Conservation (phyloP, 345 rosid species). For the Linum tenue region DNA sequence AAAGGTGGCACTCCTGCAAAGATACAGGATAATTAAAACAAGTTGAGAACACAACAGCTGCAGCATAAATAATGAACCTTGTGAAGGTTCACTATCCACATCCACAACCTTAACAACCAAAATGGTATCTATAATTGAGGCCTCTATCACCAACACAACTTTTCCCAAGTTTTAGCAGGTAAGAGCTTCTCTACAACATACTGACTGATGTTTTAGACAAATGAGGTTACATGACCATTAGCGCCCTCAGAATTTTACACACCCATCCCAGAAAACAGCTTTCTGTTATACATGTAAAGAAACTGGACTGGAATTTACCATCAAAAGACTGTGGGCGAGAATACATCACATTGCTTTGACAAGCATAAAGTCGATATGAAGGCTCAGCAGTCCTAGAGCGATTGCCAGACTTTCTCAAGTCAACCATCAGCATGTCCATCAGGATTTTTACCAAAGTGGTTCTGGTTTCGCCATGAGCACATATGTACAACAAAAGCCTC, state of each 20-base stretch:
- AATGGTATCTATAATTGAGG: not conserved
- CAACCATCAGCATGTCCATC: slow-evolving; percentile 84
- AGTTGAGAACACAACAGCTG: not conserved
- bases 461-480: slow-evolving; percentile 87
- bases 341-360: slow-evolving; percentile 87
- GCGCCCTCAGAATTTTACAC: too few species aligned
- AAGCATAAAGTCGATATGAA: slow-evolving; percentile 75
- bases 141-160: not conserved
- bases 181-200: too few species aligned
- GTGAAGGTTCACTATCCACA: too few species aligned
- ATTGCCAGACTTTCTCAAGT: slow-evolving; percentile 45
- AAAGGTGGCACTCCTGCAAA: slow-evolving; percentile 79
- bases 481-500: slow-evolving; percentile 82
- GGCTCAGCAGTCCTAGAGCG: slow-evolving; percentile 44
- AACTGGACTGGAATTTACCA: slow-evolving; percentile 34
- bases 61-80: not conserved
- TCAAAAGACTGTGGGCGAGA: slow-evolving; percentile 83
- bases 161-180: too few species aligned
- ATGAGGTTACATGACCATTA: too few species aligned
- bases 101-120: too few species aligned
- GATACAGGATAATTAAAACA: not conserved
- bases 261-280: not conserved
- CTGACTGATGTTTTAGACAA: too few species aligned
- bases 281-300: not conserved
- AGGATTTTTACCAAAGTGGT: slow-evolving; percentile 58